Conservation (phyloP, 768 basidiomycete species). For the Kwoniella sp. region DNA sequence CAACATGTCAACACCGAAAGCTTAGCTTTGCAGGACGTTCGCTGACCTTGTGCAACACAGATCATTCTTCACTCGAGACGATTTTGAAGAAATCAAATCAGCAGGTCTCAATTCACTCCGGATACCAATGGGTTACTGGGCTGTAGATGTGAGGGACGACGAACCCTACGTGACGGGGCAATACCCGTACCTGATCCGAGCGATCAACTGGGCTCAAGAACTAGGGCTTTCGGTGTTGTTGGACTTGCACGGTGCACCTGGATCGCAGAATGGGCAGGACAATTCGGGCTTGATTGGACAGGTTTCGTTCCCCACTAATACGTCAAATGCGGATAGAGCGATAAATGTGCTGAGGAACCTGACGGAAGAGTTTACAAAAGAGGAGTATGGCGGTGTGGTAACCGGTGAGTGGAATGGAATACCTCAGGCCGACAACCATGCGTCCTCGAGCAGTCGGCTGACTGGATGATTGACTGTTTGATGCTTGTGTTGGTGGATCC, state of each 20-base stretch:
- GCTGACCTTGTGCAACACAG: too few relatives aligned
- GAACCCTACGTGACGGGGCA: constrained; percentile 46
- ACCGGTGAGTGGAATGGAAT: constrained; percentile 42
- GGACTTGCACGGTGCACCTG: constrained; percentile 52
- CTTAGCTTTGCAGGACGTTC: too few relatives aligned
- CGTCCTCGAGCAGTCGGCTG: too few relatives aligned
- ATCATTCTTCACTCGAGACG: constrained; percentile 39
- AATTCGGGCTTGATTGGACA: constrained; percentile 46
- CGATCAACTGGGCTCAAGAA: constrained; percentile 45
- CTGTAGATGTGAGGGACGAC: constrained; percentile 35
- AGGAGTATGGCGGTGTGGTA: constrained; percentile 48
- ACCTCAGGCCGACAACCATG: too few relatives aligned
- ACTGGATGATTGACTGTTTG: too few relatives aligned
- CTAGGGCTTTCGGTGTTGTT: constrained; percentile 44
- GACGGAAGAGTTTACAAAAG: constrained; percentile 49
- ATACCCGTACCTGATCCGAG: constrained; percentile 47
- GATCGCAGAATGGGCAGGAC: constrained; percentile 53
- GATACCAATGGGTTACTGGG: constrained; percentile 53
- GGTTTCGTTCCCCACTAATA: constrained; percentile 36
- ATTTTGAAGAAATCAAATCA: constrained; percentile 38
- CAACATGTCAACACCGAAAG: too few relatives aligned
- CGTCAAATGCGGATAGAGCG: constrained; percentile 35
- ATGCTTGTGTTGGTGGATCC: too few relatives aligned
- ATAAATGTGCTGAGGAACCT: constrained; percentile 37
- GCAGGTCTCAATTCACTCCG: constrained; percentile 49